phyloP scores from a whole-genome alignment of 805 yeast species.

The Pichia nakasei region DNA sequence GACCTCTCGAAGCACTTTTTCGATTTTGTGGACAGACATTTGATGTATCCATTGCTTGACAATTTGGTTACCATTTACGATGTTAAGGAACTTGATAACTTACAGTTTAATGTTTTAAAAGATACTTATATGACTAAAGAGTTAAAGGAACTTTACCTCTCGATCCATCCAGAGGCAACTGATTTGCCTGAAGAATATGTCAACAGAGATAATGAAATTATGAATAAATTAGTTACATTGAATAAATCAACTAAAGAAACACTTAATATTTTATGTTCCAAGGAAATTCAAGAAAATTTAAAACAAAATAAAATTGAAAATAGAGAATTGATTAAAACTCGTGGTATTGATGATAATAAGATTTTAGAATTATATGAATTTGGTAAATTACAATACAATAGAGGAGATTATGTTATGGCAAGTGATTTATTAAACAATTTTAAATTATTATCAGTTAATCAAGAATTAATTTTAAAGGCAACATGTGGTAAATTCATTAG shows the following conservation, averaged over 20 bases:
- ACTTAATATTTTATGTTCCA: constrained; percentile 35
- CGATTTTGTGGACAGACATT: constrained; percentile 55
- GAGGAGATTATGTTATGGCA: constrained; percentile 54
- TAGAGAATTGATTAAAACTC: constrained; percentile 35
- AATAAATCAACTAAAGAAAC: constrained; percentile 37
- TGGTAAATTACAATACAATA: constrained; percentile 54
- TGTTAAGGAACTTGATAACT: constrained; percentile 34
- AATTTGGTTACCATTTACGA: constrained; percentile 20
- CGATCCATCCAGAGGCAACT: constrained; percentile 30
- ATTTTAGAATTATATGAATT: constrained; percentile 45
- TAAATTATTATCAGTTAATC: constrained; percentile 44
- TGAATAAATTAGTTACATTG: constrained; percentile 29
- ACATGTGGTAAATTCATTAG: constrained; percentile 66
- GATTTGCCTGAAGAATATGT: constrained; percentile 34
- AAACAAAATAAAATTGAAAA: constrained; percentile 50
- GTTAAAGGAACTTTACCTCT: constrained; percentile 35
- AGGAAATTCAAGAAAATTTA: constrained; percentile 43
- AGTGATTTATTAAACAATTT: constrained; percentile 50
- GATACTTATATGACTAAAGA: constrained; percentile 50
- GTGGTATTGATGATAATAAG: constrained; percentile 39
- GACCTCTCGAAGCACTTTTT: constrained; percentile 47
- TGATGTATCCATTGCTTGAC: constrained; percentile 33
- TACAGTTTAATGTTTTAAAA: constrained; percentile 45
- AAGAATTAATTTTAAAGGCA: constrained; percentile 42
- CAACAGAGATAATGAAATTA: constrained; percentile 33